These are phyloP conservation scores for Pinus tabuliformis DNA, from an alignment of 75 land plant genomes.

Conservation along the genomic window DNA sequence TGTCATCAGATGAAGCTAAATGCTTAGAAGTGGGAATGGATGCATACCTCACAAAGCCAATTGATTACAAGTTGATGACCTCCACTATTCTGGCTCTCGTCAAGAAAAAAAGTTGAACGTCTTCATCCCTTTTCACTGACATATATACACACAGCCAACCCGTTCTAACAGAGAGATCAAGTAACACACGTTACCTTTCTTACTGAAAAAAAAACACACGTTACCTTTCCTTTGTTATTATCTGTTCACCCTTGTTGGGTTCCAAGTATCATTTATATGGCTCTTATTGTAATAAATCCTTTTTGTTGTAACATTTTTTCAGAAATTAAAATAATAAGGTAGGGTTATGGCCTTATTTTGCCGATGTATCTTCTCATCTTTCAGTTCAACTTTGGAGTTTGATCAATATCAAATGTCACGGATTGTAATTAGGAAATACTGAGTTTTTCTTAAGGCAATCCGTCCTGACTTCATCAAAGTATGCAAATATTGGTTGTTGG, in stretches of 20 bases:
- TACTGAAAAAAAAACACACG: too few relatives aligned
- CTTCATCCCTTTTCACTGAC: background rate
- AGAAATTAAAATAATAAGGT: background rate
- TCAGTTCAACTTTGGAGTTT: background rate
- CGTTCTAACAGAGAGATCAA: background rate
- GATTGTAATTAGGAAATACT: too few relatives aligned
- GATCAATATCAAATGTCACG: too few relatives aligned
- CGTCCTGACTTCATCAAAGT: too few relatives aligned
- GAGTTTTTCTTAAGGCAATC: too few relatives aligned
- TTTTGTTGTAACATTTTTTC: background rate
- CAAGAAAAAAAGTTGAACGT: constrained; percentile 13
- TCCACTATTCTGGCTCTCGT: constrained; percentile 69
- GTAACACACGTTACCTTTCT: background rate
- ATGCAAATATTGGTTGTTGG: too few relatives aligned
- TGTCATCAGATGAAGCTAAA: constrained; percentile 82
- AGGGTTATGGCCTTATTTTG: background rate
- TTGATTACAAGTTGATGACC: constrained; percentile 73
- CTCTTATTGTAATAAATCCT: background rate
- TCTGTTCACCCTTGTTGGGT: background rate
- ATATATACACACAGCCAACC: background rate
- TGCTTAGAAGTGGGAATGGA: constrained; percentile 93
- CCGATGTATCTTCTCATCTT: background rate
- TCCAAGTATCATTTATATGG: too few relatives aligned
- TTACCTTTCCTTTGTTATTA: background rate
- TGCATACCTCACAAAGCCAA: constrained; percentile 87